Evolutionary conservation across 1,139 yeast genomes (phyloP).

Genomic region (Eremothecium sinecaudum): DNA sequence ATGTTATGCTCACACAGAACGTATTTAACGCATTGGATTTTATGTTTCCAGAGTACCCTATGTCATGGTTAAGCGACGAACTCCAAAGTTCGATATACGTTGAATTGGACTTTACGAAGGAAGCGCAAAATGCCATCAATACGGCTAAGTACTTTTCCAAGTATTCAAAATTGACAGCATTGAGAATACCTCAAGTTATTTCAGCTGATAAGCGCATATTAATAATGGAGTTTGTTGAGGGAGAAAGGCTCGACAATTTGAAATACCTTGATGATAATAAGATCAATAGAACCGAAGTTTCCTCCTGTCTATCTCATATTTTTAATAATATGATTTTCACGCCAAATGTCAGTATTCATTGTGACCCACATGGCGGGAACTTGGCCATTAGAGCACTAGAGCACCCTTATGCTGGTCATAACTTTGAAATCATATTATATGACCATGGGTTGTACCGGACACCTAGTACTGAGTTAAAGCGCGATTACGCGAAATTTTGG

Average conservation of each 20-base stretch:
- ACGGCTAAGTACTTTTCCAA: slow-evolving; percentile 60
- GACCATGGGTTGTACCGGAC: slow-evolving; percentile 93
- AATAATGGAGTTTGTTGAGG: slow-evolving; percentile 80
- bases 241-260: slow-evolving; percentile 74
- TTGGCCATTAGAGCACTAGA: slow-evolving; percentile 59
- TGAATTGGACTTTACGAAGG: slow-evolving; percentile 80
- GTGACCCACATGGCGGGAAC: slow-evolving; percentile 98
- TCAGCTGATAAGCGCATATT: slow-evolving; percentile 62
- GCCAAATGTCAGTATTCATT: slow-evolving; percentile 83
- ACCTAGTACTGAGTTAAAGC: slow-evolving; percentile 66
- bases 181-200: slow-evolving; percentile 65
- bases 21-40: slow-evolving; percentile 68
- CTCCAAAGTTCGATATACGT: slow-evolving; percentile 75
- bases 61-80: slow-evolving; percentile 91
- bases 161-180: slow-evolving; percentile 54
- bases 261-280: slow-evolving; percentile 50
- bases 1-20: slow-evolving; percentile 63
- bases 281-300: slow-evolving; percentile 70
- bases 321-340: slow-evolving; percentile 94
- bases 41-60: slow-evolving; percentile 86
- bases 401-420: slow-evolving; percentile 43
- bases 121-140: slow-evolving; percentile 66
- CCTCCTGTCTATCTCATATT: slow-evolving; percentile 77
- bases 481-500: slow-evolving; percentile 90
- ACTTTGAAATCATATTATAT: slow-evolving; percentile 83